A percentile compares a stretch with the other conserved stretches of the same genome.
phyloP scores from a whole-genome alignment of 2,329 filamentous ascomycete species.

The Cryphonectria parasitica region DNA sequence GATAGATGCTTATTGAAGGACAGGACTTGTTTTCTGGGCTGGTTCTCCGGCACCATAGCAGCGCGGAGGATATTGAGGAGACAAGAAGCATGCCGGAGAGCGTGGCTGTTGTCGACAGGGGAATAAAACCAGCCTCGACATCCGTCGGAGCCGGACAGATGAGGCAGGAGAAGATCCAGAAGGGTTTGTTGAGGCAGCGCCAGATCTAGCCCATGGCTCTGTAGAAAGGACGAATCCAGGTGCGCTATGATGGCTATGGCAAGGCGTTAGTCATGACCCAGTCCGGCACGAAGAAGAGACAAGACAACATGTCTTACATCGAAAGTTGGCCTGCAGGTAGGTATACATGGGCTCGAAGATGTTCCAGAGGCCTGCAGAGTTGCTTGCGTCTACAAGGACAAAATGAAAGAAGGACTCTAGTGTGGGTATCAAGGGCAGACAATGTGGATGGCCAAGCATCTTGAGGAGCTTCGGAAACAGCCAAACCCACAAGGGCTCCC shows the following conservation, averaged over 20 bases:
- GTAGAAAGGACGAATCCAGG: conserved; percentile 21
- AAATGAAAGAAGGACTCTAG: conserved; percentile 59
- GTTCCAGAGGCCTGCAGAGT: conserved; percentile 53
- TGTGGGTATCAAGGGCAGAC: conserved; percentile 50
- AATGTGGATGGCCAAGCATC: conserved; percentile 58
- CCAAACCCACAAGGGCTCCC: conserved; percentile 69
- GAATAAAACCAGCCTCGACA: conserved; percentile 45
- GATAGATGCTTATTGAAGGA: conserved; percentile 46
- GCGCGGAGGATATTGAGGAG: conserved; percentile 50
- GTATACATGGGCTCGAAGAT: conserved; percentile 47
- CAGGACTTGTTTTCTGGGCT: conserved; percentile 38
- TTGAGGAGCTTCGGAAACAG: conserved; percentile 61
- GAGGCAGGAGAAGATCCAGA: conserved; percentile 39
- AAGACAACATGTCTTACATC: conserved; percentile 43
- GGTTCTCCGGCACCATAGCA: conserved; percentile 42
- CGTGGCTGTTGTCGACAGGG: conserved; percentile 47
- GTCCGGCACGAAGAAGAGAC: conserved; percentile 31
- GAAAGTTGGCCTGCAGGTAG: conserved; percentile 55
- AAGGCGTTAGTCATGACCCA: conserved; percentile 21
- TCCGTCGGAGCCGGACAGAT: conserved; percentile 31
- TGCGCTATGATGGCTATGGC: conserved; percentile 32
- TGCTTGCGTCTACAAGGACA: conserved; percentile 49
- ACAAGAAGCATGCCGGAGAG: conserved; percentile 50
- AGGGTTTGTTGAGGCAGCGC: conserved; percentile 44
- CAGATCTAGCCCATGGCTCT: conserved; percentile 30